A percentile compares a stretch with the other conserved stretches of the same genome.
These are phyloP conservation scores for Mortierella sp. DNA, from an alignment of 371 early-diverging fungal species.

Conservation along the genomic window DNA sequence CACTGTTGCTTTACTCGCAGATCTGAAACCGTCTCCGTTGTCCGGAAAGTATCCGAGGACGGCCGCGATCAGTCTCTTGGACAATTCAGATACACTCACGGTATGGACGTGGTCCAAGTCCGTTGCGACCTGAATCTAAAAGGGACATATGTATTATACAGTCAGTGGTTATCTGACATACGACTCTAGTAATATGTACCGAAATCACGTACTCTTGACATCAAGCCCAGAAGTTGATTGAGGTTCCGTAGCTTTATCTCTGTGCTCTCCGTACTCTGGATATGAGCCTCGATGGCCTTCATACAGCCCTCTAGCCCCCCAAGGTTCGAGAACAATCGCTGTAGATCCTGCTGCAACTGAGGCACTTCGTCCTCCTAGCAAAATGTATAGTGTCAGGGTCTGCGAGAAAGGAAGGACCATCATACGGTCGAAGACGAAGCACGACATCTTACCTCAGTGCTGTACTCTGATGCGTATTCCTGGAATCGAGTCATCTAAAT, in stretches of 20 bases:
- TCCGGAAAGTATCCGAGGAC: constrained; percentile 45
- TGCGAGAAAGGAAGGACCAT: too few relatives aligned
- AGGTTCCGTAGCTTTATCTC: constrained; percentile 27
- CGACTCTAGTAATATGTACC: too few relatives aligned
- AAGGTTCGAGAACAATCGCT: constrained; percentile 12
- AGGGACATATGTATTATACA: too few relatives aligned
- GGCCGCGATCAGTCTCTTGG: constrained; percentile 25
- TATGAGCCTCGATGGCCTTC: constrained; percentile 28
- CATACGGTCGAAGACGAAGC: too few relatives aligned
- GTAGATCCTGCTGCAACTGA: constrained; percentile 42
- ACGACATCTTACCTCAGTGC: constrained; percentile 16
- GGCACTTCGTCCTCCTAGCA: constrained; percentile 36
- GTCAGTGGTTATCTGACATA: too few relatives aligned
- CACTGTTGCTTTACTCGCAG: constrained; percentile 30
- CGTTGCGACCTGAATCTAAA: constrained; percentile 20
- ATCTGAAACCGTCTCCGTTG: constrained; percentile 35
- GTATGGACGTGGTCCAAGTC: constrained; percentile 15
- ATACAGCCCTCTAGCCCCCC: constrained; percentile 37
- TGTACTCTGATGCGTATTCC: constrained; percentile 33
- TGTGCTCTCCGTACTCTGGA: constrained; percentile 8
- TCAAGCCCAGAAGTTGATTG: constrained; percentile 12
- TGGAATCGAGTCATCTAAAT: constrained; percentile 31
- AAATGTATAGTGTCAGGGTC: too few relatives aligned
- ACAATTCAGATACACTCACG: constrained; percentile 12
- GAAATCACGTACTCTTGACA: constrained; percentile 26